Evolutionary conservation across 192 early-diverging fungal species (phyloP), one percentile per base, ranked within the genome.

Genomic region (Coemansia sp.): DNA sequence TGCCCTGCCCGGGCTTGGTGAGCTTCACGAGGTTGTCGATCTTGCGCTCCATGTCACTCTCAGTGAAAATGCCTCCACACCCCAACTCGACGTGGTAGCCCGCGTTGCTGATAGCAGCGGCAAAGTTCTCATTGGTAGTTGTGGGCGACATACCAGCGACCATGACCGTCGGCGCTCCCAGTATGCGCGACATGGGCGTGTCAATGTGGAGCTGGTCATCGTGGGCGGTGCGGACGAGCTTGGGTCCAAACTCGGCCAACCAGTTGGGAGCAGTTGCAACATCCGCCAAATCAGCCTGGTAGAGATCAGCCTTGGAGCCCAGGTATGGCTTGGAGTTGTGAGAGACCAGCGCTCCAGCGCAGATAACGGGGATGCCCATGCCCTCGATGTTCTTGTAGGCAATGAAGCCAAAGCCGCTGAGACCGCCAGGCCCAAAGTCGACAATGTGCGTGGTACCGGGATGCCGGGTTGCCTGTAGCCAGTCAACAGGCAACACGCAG

Each of bases 71-170:
- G 48, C 93, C 93, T 61, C 96, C 94, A 50, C 93, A 93, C 47
- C 92, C 94, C 26, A 96, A 77, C 76, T 98, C 96, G n/a, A 90
- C 84, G 64, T 95, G 92, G 71, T 92, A 98, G 0, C 96, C 96
- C 35, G 94, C 89, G 34, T 93, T 94, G 83, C 89, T 89, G 36
- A 92, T 83, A 33, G 94, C 93, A 12, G 90, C 85, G 16, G 94
- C 92, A 76, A 96, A 92, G 18, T 83, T 43, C 50, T 86, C 87
- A 59, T 84, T 90, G 65, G 86, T 86, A 4, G 96, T 96, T 10
- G 89, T 90, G 1, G 93, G 94, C 2, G 90, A 92, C 94, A 96
- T 96, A 34, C 94, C 96, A 26, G 92, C 91, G 41, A 95, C 93
- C 96, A 95, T 95, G 39, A 98, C 68, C 34, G 94, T 93, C 6